phyloP scores from a whole-genome alignment of 106 monocot genomes.

The Apostasia ramifera region DNA sequence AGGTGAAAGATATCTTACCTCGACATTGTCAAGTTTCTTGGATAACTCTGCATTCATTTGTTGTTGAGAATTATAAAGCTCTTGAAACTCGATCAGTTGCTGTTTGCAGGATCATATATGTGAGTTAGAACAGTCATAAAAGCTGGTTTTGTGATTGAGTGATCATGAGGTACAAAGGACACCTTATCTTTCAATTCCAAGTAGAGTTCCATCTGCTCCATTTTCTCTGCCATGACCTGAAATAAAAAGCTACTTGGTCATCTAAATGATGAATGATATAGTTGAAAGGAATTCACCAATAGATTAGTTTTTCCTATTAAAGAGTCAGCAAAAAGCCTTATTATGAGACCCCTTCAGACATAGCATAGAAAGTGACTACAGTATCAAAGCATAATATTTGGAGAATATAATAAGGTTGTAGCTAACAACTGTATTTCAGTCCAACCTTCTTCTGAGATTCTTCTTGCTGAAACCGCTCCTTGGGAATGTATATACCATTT shows the following conservation, averaged over 20 bases:
- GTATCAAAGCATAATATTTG: no score
- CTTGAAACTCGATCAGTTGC: constrained; percentile 66
- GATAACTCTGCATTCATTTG: constrained; percentile 40
- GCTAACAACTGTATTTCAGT: not conserved
- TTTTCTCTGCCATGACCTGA: constrained; percentile 77
- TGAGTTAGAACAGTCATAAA: constrained; percentile 6
- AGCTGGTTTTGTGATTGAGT: not conserved
- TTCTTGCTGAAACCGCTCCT: constrained; percentile 55
- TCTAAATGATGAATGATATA: not conserved
- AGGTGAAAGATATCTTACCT: constrained; percentile 20
- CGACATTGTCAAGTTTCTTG: constrained; percentile 49
- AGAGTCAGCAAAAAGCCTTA: not conserved
- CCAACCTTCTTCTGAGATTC: constrained; percentile 87
- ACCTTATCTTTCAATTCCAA: constrained; percentile 85
- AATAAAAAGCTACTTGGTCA: not conserved
- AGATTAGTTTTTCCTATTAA: not conserved
- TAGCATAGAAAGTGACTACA: not conserved
- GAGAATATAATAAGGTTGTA: not conserved
- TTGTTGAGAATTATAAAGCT: constrained; percentile 58
- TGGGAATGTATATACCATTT: constrained; percentile 69
- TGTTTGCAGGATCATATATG: constrained; percentile 13
- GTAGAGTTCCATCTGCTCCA: constrained; percentile 54
- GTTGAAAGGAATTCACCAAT: not conserved
- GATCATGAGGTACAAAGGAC: not conserved
- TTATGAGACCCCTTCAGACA: not conserved